Evolutionary conservation across 176 grass and related monocot species (phyloP), one percentile per base, ranked within the genome.

Genomic region (Leersia perrieri): DNA sequence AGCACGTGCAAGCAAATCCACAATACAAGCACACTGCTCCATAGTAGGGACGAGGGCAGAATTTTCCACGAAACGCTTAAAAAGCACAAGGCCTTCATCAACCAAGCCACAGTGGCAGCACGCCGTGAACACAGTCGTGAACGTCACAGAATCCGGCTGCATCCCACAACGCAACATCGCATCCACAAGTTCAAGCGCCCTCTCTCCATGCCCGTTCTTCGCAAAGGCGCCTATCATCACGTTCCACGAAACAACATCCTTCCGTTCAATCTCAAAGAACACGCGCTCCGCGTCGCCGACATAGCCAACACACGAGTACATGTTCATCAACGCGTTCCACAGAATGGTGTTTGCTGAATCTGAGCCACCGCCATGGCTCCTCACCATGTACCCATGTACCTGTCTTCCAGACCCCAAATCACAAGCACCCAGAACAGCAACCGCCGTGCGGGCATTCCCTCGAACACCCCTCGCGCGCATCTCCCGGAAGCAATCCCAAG

Each of bases 1-100:
- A 23, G 94, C 91, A 26, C 90, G 86, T 33, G 88, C 72, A 30
- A 97, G 85, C 73, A 97, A 77, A 78, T 97, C 94, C 28, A 93
- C 91, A 26, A 91, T 62, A 47, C 94, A 93, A 18, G 84, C 78
- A 7, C 86, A 93, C 32, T 97, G 91, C 63, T 97, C 91, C 77
- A 74, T 87, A 5, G 80, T 70, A 51, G 86, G 83, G 44, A 47
- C 16, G 11, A 87, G 72, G 9, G 80, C 36, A 14, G 72, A 6
- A 34, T 51, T 57, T 45, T 26, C 68, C 41, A 78, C 29, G 16
- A 93, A 85, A n/a, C 18, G 29, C 79, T 88, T 68, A 75, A 93
- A 93, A 28, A 93, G 29, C 13, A 20, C 42, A 27, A 97, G 77
- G 61, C 90, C 88, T 79, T 83, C 76, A 42, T 77, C 84, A 11